phyloP scores from a whole-genome alignment of 2,329 filamentous ascomycete genomes.

The Colletotrichum echinochloae region DNA sequence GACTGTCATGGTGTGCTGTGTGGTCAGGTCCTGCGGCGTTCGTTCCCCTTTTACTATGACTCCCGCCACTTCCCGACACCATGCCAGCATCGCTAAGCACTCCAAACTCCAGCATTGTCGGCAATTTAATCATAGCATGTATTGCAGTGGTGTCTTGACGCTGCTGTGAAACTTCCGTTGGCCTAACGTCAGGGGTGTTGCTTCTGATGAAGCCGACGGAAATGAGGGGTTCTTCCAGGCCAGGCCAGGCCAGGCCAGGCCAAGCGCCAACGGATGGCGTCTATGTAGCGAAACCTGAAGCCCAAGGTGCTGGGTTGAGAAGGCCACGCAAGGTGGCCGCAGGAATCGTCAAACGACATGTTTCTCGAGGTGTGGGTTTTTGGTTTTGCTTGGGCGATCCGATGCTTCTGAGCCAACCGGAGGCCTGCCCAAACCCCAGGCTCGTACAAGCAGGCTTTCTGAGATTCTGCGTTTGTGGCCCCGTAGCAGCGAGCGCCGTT shows the following conservation, averaged over 20 bases:
- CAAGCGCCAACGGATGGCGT: constrained; percentile 26
- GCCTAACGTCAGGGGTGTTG: constrained; percentile 16
- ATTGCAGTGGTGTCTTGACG: constrained; percentile 4
- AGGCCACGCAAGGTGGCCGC: constrained; percentile 26
- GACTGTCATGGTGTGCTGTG: not conserved
- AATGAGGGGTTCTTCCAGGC: constrained; percentile 11
- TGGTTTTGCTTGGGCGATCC: constrained; percentile 12
- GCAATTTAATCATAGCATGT: not conserved
- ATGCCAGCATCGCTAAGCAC: not conserved
- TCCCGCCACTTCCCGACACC: not conserved
- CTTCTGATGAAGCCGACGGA: not conserved
- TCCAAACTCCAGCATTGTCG: not conserved
- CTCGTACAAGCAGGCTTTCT: constrained; percentile 3
- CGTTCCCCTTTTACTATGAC: not conserved
- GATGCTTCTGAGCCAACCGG: constrained; percentile 21
- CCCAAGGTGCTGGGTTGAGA: constrained; percentile 14
- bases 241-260: constrained; percentile 6
- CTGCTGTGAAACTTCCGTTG: constrained; percentile 25
- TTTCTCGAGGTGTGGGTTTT: constrained; percentile 11
- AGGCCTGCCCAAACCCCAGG: not conserved
- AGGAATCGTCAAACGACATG: constrained; percentile 30
- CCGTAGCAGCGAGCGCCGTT: not conserved
- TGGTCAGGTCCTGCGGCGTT: constrained; percentile 16
- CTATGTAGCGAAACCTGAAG: constrained; percentile 17
- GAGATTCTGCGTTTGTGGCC: not conserved